Conservation (phyloP, 1,284 basidiomycete genomes). For the Rhizopogon hawkerae region DNA sequence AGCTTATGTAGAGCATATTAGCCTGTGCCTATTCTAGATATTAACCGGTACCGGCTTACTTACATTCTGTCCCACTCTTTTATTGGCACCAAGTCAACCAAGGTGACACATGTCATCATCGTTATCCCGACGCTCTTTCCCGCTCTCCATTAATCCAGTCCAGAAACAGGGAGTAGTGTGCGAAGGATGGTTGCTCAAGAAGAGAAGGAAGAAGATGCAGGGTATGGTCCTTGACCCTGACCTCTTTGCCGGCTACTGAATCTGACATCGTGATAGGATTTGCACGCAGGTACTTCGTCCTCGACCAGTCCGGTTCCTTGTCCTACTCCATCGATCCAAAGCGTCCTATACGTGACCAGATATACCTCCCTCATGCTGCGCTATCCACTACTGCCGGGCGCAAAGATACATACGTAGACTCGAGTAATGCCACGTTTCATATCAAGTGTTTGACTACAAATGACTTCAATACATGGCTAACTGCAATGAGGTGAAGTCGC, state of each 20-base stretch:
- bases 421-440: slow-evolving; percentile 68
- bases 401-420: slow-evolving; percentile 73
- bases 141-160: slow-evolving; percentile 14
- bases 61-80: neutral
- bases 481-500: slow-evolving; percentile 51
- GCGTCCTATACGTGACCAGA: slow-evolving; percentile 61
- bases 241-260: slow-evolving; percentile 5
- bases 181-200: slow-evolving; percentile 76
- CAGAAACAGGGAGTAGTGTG: slow-evolving; percentile 32
- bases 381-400: slow-evolving; percentile 62
- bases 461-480: slow-evolving; percentile 71
- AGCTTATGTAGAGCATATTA: neutral
- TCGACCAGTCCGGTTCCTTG: slow-evolving; percentile 59
- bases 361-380: slow-evolving; percentile 60
- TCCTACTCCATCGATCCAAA: slow-evolving; percentile 70
- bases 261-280: slow-evolving; percentile 46
- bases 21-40: neutral
- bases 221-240: slow-evolving; percentile 32
- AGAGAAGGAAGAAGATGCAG: slow-evolving; percentile 78
- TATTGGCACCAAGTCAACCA: neutral
- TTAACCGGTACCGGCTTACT: neutral
- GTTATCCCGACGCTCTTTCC: slow-evolving; percentile 4
- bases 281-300: slow-evolving; percentile 70
- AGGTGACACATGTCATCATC: slow-evolving; percentile 8
- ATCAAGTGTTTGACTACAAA: slow-evolving; percentile 61